Evolutionary conservation across 1,284 basidiomycete genomes (phyloP).

Genomic region (Cutaneotrichosporon spelunceum): DNA sequence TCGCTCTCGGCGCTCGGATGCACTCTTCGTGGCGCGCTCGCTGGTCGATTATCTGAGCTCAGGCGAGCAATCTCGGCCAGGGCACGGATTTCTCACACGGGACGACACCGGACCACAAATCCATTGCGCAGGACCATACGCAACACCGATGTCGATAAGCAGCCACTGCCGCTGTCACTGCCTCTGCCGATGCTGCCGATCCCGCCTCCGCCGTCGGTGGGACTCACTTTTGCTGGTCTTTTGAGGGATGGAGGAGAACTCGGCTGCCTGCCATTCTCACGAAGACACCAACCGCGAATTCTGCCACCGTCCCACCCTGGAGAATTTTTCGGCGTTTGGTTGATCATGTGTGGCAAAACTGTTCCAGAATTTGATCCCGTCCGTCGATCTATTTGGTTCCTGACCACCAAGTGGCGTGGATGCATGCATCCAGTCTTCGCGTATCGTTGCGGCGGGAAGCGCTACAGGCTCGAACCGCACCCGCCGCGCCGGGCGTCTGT

Average conservation of each 20-base stretch:
- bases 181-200: neutral
- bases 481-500: no score
- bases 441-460: neutral
- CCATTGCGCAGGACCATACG: no score
- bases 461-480: no score
- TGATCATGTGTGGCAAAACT: neutral
- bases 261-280: neutral
- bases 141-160: no score
- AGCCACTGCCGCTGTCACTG: neutral
- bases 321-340: neutral
- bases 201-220: neutral
- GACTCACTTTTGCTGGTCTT: neutral
- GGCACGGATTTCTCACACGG: no score
- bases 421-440: neutral
- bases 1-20: no score
- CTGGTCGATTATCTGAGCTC: no score
- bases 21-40: no score
- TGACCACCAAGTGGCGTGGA: neutral
- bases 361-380: neutral
- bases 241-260: neutral
- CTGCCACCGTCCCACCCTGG: neutral
- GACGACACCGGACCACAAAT: no score
- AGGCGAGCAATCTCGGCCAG: no score
- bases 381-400: neutral
- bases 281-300: neutral